Conservation (phyloP, 2,329 filamentous ascomycete genomes). For the Xylogone sp. region DNA sequence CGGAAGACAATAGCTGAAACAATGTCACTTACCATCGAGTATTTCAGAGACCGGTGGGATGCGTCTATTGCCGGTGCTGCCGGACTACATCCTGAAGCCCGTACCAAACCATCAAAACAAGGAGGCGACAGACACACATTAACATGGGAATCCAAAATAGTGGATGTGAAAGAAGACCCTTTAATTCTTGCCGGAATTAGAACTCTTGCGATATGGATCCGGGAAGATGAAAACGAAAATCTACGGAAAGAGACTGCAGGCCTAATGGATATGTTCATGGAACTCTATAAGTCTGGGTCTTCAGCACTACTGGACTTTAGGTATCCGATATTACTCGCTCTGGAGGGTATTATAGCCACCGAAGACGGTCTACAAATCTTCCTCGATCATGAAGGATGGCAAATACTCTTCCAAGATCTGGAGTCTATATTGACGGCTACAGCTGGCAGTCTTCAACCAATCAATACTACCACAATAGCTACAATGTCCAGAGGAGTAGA, state of each 20-base stretch:
- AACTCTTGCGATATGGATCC: slow-evolving; percentile 61
- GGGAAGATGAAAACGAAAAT: slow-evolving; percentile 61
- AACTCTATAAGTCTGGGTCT: slow-evolving; percentile 46
- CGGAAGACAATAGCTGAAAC: slow-evolving; percentile 59
- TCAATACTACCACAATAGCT: slow-evolving; percentile 5
- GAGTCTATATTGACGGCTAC: slow-evolving; percentile 35
- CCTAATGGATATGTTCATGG: slow-evolving; percentile 60
- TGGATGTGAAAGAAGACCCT: slow-evolving; percentile 47
- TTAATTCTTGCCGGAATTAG: slow-evolving; percentile 56
- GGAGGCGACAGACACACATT: slow-evolving; percentile 44
- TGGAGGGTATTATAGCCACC: slow-evolving; percentile 53
- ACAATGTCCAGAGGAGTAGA: slow-evolving; percentile 48
- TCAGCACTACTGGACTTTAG: slow-evolving; percentile 45
- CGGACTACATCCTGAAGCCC: slow-evolving; percentile 56
- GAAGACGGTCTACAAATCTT: slow-evolving; percentile 35
- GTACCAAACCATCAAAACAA: slow-evolving; percentile 37
- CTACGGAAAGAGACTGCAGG: slow-evolving; percentile 47
- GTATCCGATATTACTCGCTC: slow-evolving; percentile 52
- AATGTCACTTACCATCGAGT: slow-evolving; percentile 59
- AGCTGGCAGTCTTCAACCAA: slow-evolving; percentile 11
- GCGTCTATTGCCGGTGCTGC: slow-evolving; percentile 58
- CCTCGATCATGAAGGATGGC: slow-evolving; percentile 50
- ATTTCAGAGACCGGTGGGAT: slow-evolving; percentile 68
- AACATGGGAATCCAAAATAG: slow-evolving; percentile 53
- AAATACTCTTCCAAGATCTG: slow-evolving; percentile 47